These are phyloP conservation scores for Parastagonospora nodorum DNA, from an alignment of 2,329 filamentous ascomycete species.

Conservation along the genomic window DNA sequence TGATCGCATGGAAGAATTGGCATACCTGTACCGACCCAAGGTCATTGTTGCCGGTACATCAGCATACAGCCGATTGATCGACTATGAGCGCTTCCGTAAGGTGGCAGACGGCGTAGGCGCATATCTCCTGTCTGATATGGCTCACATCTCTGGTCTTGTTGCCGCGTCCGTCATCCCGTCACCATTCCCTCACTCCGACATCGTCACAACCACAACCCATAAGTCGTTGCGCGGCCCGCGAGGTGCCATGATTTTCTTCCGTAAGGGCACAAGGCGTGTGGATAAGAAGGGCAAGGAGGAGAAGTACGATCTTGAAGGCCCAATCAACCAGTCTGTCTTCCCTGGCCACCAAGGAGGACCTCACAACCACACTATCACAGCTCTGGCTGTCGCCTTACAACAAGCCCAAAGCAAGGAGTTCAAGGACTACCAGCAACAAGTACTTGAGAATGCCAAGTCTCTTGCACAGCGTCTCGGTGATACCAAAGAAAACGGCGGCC, in stretches of 20 bases:
- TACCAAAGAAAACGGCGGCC: slow-evolving; percentile 70
- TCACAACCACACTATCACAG: slow-evolving; percentile 99
- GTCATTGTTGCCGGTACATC: slow-evolving; percentile 95
- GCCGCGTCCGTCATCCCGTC: slow-evolving; percentile 91
- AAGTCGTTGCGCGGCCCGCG: slow-evolving; percentile 97
- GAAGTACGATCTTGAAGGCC: slow-evolving; percentile 90
- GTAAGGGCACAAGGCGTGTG: slow-evolving; percentile 89
- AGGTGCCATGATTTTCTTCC: slow-evolving; percentile 99
- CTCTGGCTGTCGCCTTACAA: slow-evolving; percentile 90
- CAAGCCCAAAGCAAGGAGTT: slow-evolving; percentile 91
- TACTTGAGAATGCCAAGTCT: slow-evolving; percentile 90
- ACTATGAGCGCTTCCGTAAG: slow-evolving; percentile 94
- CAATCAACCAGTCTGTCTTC: slow-evolving; percentile 99
- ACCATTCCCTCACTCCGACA: slow-evolving; percentile 89
- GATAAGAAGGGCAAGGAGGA: slow-evolving; percentile 91
- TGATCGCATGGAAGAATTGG: slow-evolving; percentile 87
- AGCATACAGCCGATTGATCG: slow-evolving; percentile 96
- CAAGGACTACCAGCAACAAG: slow-evolving; percentile 90
- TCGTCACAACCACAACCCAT: slow-evolving; percentile 98
- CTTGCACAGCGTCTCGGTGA: slow-evolving; percentile 73
- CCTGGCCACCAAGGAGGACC: slow-evolving; percentile 97
- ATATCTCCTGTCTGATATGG: slow-evolving; percentile 97
- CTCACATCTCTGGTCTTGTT: slow-evolving; percentile 95
- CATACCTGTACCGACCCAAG: slow-evolving; percentile 91
- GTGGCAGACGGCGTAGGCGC: slow-evolving; percentile 92